Base-by-base conservation (phyloP, 495 filamentous ascomycete species). In the Aspergillus ellipticus region DNA sequence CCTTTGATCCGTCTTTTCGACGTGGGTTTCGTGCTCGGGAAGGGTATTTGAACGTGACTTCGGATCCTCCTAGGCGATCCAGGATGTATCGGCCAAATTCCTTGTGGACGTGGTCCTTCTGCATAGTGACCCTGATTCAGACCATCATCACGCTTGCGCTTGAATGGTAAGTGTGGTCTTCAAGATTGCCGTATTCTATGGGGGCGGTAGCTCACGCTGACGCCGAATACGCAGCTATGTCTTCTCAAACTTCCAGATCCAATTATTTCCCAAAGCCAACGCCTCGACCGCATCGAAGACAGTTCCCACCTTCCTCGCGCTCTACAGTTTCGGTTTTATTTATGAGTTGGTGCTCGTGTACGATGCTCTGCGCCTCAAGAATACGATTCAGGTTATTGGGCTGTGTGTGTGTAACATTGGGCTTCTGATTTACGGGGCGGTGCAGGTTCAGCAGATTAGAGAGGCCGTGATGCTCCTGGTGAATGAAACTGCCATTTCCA, bases 321-420 rank as follows among this genome's bases (percentile, higher is more conserved):
- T 98, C n/a, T 95, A 97, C 73, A 95, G 96, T 67, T 96, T 98
- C 71, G 94, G 90, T 50, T 96, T 95, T 72, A 66, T 98, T 52
- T 98, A 97, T 73, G 85, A 96, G 63, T 68, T 97, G 5, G 69
- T 94, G 29, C 76, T 98, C 21, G 87, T 94, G 13, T 97, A 89
- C 74, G 94, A 98, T 79, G 93, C 95, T 3, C 76, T 98, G 55
- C 85, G 91, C 46, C 74, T 92, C 65, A 96, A 96, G 75, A 98
- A 98, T 74, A 98, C 94, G 13, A 98, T 98, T 81, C 94, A 98
- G 71, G 79, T 98, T 67, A 97, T 98, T 63, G 95, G 94, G 28
- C 77, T 98, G 16, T 97, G 93, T 72, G 62, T 93, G 31, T 96
- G 92, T 72, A 96, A 98, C 71, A 63, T 93, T 26, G 92, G 89